Percentiles rank a stretch among this genome's conserved stretches.
Conservation (phyloP, 441 rosid genomes). For the Bruguiera hainesii region DNA sequence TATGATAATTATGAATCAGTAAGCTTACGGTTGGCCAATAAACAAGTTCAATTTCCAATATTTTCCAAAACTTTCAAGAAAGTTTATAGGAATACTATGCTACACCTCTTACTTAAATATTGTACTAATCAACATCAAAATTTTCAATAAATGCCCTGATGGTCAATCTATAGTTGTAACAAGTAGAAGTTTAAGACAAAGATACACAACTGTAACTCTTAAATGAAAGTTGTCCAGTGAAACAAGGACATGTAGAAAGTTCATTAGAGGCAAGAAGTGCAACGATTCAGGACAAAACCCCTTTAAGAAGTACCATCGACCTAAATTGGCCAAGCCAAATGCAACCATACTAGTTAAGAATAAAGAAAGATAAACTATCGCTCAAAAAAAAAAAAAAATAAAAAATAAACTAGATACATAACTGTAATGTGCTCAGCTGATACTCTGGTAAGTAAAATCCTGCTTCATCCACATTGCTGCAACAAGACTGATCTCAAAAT, state of each 20-base stretch:
- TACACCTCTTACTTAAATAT: neutral
- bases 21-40: neutral
- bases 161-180: conserved; percentile 11
- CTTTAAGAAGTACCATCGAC: neutral
- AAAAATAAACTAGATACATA: neutral
- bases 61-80: neutral
- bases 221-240: neutral
- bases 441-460: neutral
- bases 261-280: neutral
- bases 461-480: neutral
- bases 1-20: neutral
- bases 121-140: neutral
- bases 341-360: neutral
- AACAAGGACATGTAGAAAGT: neutral
- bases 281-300: neutral
- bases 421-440: neutral
- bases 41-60: neutral
- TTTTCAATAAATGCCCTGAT: conserved; percentile 3
- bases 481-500: neutral
- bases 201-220: neutral
- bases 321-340: neutral
- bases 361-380: neutral
- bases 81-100: neutral
- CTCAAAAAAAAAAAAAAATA: conserved; percentile 5
- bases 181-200: conserved; percentile 10